phyloP scores from a whole-genome alignment of 768 basidiomycete genomes.

The Termitomyces sp. region DNA sequence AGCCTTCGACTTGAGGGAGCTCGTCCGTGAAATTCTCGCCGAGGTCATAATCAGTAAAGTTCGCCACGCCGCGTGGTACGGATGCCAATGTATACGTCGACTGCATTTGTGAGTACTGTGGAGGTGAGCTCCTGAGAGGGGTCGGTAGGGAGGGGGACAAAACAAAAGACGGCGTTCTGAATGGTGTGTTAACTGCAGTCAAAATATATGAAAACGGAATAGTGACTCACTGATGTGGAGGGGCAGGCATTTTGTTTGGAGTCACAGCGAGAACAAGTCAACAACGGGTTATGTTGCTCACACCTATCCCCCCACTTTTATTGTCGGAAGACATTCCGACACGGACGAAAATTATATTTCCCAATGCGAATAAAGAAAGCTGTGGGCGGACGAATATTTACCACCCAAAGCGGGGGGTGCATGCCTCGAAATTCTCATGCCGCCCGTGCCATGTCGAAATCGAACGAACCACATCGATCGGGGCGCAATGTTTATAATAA shows the following conservation, averaged over 20 bases:
- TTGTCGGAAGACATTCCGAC: slow-evolving; percentile 11
- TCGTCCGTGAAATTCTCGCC: not conserved
- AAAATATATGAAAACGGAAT: slow-evolving; percentile 5
- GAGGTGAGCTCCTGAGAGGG: not conserved
- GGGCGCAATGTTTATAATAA: not conserved
- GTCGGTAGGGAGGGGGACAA: slow-evolving; percentile 3
- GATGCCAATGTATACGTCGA: slow-evolving; percentile 4
- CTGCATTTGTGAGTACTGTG: slow-evolving; percentile 2
- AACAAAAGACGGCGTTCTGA: slow-evolving; percentile 6
- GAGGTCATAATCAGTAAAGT: slow-evolving; percentile 4
- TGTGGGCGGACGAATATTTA: slow-evolving; percentile 8
- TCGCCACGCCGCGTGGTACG: slow-evolving; percentile 8
- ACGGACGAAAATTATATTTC: slow-evolving; percentile 6
- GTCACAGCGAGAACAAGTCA: slow-evolving; percentile 5
- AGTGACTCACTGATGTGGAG: slow-evolving; percentile 14
- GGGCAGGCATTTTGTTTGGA: slow-evolving; percentile 9
- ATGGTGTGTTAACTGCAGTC: slow-evolving; percentile 1
- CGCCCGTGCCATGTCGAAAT: slow-evolving; percentile 2
- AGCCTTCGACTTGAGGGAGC: not conserved
- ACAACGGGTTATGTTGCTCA: slow-evolving; percentile 12
- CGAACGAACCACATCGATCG: slow-evolving; percentile 7
- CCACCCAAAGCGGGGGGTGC: slow-evolving; percentile 8
- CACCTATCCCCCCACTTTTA: slow-evolving; percentile 13
- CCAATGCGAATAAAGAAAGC: slow-evolving; percentile 11
- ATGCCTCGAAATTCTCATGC: slow-evolving; percentile 5